Evolutionary conservation across 768 basidiomycete species (phyloP).

Genomic region (Postia placenta): DNA sequence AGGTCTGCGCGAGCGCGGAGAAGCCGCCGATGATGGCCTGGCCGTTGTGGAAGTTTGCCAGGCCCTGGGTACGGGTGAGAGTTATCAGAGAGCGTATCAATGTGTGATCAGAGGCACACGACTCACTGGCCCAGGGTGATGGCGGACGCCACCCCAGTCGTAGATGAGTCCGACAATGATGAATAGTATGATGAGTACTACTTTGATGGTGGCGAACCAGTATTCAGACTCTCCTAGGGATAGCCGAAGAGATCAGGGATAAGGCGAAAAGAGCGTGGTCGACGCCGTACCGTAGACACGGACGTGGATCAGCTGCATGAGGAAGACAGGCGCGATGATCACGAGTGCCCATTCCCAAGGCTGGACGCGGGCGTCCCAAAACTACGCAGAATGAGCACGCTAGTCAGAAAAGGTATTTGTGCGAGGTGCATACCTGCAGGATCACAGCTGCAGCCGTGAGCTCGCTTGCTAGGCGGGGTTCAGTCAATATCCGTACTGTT

Average conservation of each 20-base stretch:
- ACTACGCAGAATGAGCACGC: constrained; percentile 26
- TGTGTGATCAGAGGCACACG: constrained; percentile 13
- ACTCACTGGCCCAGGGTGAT: constrained; percentile 54
- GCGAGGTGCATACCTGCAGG: constrained; percentile 28
- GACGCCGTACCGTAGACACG: constrained; percentile 45
- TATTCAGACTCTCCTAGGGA: constrained; percentile 51
- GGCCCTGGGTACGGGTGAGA: constrained; percentile 30
- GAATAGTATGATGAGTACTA: constrained; percentile 55
- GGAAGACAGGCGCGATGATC: constrained; percentile 48
- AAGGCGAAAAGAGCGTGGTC: neutral
- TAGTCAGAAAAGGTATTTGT: too few species aligned
- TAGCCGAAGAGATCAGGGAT: neutral
- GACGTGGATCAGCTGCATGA: constrained; percentile 49
- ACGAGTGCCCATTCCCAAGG: constrained; percentile 53
- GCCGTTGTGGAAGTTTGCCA: constrained; percentile 41
- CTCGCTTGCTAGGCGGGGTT: constrained; percentile 39
- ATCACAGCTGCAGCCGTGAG: constrained; percentile 53
- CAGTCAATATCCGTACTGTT: neutral
- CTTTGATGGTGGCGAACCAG: constrained; percentile 62
- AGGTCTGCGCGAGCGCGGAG: constrained; percentile 46
- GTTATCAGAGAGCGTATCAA: neutral
- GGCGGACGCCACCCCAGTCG: constrained; percentile 54
- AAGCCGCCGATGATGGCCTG: constrained; percentile 54
- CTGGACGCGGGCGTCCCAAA: constrained; percentile 41
- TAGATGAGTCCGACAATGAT: constrained; percentile 57